These are phyloP conservation scores for Curvularia sp. DNA, from an alignment of 2,329 filamentous ascomycete genomes.

Conservation along the genomic window DNA sequence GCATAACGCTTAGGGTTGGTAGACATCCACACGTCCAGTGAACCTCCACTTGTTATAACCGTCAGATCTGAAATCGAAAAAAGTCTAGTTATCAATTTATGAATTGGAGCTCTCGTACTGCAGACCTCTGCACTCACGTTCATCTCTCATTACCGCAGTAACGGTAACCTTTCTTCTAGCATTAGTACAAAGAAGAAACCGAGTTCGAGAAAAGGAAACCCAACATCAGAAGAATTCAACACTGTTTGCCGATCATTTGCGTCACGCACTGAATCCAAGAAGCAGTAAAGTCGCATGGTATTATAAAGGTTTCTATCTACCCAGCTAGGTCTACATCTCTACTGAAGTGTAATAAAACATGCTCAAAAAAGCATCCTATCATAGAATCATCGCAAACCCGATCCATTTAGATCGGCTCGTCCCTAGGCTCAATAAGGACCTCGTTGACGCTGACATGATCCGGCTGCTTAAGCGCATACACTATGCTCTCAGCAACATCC, in stretches of 20 bases:
- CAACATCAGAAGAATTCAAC: too few species aligned
- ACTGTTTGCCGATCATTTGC: background rate
- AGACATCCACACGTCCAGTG: background rate
- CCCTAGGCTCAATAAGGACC: conserved; percentile 66
- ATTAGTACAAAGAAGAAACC: background rate
- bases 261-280: background rate
- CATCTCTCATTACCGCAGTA: background rate
- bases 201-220: background rate
- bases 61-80: background rate
- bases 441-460: conserved; percentile 81
- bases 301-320: background rate
- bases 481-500: conserved; percentile 75
- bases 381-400: background rate
- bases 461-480: conserved; percentile 77
- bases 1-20: background rate
- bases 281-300: background rate
- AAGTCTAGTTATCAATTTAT: background rate
- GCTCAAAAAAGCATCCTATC: background rate
- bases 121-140: background rate
- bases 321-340: background rate
- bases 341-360: background rate
- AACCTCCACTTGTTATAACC: background rate
- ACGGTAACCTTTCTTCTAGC: background rate
- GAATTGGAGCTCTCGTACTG: too few species aligned
- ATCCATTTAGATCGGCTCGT: conserved; percentile 45